Evolutionary conservation across 495 filamentous ascomycete genomes (phyloP), one percentile per base, ranked within the genome.

Genomic region (Talaromyces ruber): DNA sequence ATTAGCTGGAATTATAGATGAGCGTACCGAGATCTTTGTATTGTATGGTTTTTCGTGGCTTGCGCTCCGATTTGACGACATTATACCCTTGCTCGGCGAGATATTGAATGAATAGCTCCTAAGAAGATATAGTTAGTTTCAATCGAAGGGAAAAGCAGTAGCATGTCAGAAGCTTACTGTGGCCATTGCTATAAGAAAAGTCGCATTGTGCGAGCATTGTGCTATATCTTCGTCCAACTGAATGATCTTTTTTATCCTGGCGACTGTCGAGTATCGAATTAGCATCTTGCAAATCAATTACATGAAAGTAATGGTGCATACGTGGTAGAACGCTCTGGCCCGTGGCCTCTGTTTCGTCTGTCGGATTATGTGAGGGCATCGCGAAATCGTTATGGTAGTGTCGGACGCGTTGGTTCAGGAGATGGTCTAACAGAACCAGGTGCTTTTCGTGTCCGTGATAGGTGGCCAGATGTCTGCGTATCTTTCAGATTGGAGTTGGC

Each of bases 101-200:
- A 70, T 97, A 87, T 70, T 96, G 91, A 64, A 98, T 89, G 81
- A 98, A 98, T 86, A 97, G 87, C 74, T 98, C 94, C 89, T 95
- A 62, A 24, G 30, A 50, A 6, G 29, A 58, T 56, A 74, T 67
- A n/a, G 29, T 37, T n/a, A 45, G 5, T 22, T 16, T 28, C 9
- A 18, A 22, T 32, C 43, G 18, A 7, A 18, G 30, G 9, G 37
- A 55, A 11, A 5, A 60, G 39, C 18, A 43, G 59, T 25, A 4
- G 45, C 26, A 34, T 3, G 6, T 22, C 34, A 24, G 29, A 24
- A 52, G 65, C 81, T 64, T 78, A 90, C 91, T 11, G 94, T 91
- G 58, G 94, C 94, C 59, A 96, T 81, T 12, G 93, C 92, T 66
- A 97, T 92, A 58, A 92, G 86, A 73, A 98, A 97, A n/a, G 92